These are phyloP conservation scores for Malus hybrid DNA, from an alignment of 331 rosid species.

Conservation along the genomic window DNA sequence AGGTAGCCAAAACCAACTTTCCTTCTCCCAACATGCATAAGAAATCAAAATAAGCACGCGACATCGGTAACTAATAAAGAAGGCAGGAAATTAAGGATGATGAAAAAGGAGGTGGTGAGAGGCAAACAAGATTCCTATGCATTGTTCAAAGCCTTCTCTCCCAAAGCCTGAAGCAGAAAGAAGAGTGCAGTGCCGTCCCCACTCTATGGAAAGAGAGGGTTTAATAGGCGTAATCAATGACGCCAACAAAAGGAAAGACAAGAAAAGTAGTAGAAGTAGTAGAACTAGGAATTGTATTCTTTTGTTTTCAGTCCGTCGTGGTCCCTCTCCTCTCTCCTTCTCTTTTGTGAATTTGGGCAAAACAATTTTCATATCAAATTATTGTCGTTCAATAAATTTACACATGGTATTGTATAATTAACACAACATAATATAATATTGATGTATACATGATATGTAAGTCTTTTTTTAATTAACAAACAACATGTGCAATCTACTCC, in stretches of 20 bases:
- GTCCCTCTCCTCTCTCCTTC: background rate
- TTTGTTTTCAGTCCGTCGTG: no score
- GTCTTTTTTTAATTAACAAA: no score
- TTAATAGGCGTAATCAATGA: constrained; percentile 24
- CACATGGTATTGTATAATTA: no score
- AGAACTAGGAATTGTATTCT: no score
- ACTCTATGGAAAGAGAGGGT: constrained; percentile 12
- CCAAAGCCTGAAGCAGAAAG: background rate
- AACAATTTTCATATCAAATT: no score
- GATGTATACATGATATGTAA: no score
- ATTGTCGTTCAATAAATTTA: background rate
- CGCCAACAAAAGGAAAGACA: constrained; percentile 10
- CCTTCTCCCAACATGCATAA: background rate
- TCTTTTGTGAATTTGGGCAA: background rate
- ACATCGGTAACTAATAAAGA: background rate
- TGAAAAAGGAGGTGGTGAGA: background rate
- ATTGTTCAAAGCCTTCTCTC: background rate
- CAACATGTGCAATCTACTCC: constrained; percentile 16
- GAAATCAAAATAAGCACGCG: background rate
- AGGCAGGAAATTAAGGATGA: background rate
- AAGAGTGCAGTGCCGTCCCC: constrained; percentile 6
- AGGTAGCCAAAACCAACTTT: background rate
- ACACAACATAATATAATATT: no score
- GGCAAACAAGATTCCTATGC: constrained; percentile 13
- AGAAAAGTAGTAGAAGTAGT: background rate